These are phyloP conservation scores for Fusarium sp. DNA, from an alignment of 2,329 filamentous ascomycete genomes.

Conservation along the genomic window DNA sequence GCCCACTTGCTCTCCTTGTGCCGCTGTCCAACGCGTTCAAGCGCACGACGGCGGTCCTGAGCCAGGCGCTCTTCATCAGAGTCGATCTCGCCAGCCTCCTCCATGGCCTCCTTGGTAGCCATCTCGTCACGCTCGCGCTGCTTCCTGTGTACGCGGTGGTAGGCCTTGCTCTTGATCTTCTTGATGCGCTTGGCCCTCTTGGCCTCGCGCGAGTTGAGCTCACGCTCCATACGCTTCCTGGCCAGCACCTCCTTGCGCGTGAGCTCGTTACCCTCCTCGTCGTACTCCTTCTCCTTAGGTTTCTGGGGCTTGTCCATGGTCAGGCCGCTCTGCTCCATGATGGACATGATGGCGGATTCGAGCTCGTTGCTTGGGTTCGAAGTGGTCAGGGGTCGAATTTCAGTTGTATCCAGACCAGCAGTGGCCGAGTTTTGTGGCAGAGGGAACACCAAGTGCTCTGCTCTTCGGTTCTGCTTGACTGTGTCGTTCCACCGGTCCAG, in stretches of 20 bases:
- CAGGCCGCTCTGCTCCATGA: constrained; percentile 90
- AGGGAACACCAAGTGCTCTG: constrained; percentile 91
- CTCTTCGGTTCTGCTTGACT: constrained; percentile 91
- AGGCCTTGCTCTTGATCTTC: constrained; percentile 98
- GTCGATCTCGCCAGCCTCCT: constrained; percentile 69
- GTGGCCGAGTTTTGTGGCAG: constrained; percentile 77
- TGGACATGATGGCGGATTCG: constrained; percentile 86
- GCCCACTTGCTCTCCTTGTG: constrained; percentile 94
- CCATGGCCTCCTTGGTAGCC: constrained; percentile 63
- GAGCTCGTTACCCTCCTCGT: constrained; percentile 78
- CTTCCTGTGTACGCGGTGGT: constrained; percentile 90
- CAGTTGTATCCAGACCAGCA: constrained; percentile 69
- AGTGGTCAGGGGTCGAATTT: constrained; percentile 73
- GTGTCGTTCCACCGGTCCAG: constrained; percentile 94
- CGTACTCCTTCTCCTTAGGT: constrained; percentile 70
- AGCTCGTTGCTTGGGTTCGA: constrained; percentile 80
- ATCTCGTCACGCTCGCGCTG: constrained; percentile 68
- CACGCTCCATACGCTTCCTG: constrained; percentile 82
- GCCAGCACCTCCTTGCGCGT: constrained; percentile 77
- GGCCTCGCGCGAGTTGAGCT: constrained; percentile 89
- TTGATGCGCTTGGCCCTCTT: constrained; percentile 92
- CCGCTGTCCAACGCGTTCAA: constrained; percentile 86
- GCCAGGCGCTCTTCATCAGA: constrained; percentile 75
- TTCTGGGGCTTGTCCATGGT: constrained; percentile 60
- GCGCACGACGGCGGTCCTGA: constrained; percentile 79